Base-by-base conservation (phyloP, 176 grass and related monocot species). In the Zea luxurians region DNA sequence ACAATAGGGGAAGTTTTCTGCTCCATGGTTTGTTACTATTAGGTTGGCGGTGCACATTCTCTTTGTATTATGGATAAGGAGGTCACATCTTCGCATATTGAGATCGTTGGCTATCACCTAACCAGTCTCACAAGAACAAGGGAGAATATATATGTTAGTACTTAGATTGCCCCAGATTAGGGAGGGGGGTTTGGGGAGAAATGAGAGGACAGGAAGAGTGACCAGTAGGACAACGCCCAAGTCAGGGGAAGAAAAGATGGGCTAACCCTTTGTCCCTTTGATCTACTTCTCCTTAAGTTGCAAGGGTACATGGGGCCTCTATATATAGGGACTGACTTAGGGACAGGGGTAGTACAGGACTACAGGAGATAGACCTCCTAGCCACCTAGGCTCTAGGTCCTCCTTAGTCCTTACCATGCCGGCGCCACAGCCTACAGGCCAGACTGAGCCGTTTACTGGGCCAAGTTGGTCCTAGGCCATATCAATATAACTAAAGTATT, bases 21-120 rank as follows among this genome's bases (percentile, higher is more conserved):
- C 95, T 78, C 92, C 85, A 85, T 98, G 89, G 64, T 94, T 94
- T 87, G 95, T 98, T 83, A 98, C 89, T 71, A 94, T 86, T 76
- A 98, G 86, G 70, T 94, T 98, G 62, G 95, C 66, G 53, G 89
- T 94, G 70, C 78, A 88, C 92, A 92, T 98, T 89, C 95, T 94
- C 55, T 98, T 98, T 61, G 91, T 94, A 69, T 98, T 91, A 73
- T 94, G 95, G 83, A 98, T 92, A 78, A 98, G 91, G 36, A 94
- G 82, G 71, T 94, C 89, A 0, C 95, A 98, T 94, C 95, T 90
- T 87, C 94, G 87, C 35, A 85, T 87, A 85, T 94, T 86, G 49
- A 83, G 81, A 66, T 98, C 91, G 16, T 98, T 98, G 68, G 95
- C 91, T 70, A 98, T 82, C 47, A 98, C 86, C 95, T 98, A 58